Evolutionary conservation across 2,329 filamentous ascomycete genomes (phyloP).

Genomic region (Fusarium kyushuense): DNA sequence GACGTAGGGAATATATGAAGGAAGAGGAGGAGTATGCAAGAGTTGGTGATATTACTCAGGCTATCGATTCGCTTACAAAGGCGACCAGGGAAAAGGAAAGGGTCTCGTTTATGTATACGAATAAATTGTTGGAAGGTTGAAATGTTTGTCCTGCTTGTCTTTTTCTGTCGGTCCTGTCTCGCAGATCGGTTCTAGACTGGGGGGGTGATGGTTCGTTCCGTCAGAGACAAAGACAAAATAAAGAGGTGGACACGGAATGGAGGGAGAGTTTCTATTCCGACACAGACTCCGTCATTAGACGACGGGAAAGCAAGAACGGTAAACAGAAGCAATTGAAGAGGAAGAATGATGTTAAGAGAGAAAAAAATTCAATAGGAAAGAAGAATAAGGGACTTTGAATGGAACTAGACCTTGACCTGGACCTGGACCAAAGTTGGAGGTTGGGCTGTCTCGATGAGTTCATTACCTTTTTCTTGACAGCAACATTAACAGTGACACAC

Average conservation of each 20-base stretch:
- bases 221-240: constrained; percentile 20
- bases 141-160: constrained; percentile 25
- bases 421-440: constrained; percentile 17
- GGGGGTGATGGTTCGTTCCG: constrained; percentile 26
- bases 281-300: constrained; percentile 19
- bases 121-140: constrained; percentile 17
- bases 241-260: constrained; percentile 2
- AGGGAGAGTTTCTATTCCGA: constrained; percentile 20
- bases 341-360: neutral
- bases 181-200: constrained; percentile 35
- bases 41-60: constrained; percentile 9
- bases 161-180: constrained; percentile 25
- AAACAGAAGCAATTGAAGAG: neutral
- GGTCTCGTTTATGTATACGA: constrained; percentile 16
- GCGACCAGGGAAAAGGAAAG: neutral
- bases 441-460: constrained; percentile 31
- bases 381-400: constrained; percentile 6
- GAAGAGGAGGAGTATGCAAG: constrained; percentile 1
- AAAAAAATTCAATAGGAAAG: constrained; percentile 2
- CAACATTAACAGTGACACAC: neutral
- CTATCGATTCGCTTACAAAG: constrained; percentile 32
- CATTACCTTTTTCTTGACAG: constrained; percentile 28
- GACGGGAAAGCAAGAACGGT: neutral
- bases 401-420: neutral
- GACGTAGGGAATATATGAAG: constrained; percentile 5